Evolutionary conservation across 202 grass and related monocot genomes (phyloP).

Genomic region (Elaeis oleifera): DNA sequence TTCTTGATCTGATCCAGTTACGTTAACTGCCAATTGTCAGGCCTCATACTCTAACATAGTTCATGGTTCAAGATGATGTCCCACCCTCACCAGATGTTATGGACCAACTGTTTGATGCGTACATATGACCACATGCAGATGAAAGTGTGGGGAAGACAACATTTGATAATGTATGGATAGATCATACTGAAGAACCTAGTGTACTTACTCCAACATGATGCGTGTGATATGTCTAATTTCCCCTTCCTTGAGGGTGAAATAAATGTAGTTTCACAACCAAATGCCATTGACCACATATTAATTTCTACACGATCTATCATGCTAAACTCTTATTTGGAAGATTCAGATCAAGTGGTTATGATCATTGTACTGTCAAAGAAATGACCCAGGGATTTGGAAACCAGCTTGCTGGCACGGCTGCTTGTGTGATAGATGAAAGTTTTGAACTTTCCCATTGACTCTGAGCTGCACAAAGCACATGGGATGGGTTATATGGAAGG

Average conservation of each 20-base stretch:
- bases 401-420: slow-evolving; percentile 1
- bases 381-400: slow-evolving; percentile 23
- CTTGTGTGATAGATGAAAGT: slow-evolving; percentile 18
- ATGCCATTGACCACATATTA: not conserved
- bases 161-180: slow-evolving; percentile 10
- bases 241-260: slow-evolving; percentile 9
- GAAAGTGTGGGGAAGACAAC: slow-evolving; percentile 8
- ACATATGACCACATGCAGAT: slow-evolving; percentile 9
- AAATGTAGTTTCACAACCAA: slow-evolving; percentile 8
- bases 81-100: slow-evolving; percentile 28
- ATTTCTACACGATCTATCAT: not conserved
- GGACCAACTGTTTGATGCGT: slow-evolving; percentile 12
- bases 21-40: slow-evolving; percentile 28
- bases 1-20: slow-evolving; percentile 31
- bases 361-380: slow-evolving; percentile 25
- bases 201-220: slow-evolving; percentile 16
- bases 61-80: slow-evolving; percentile 26
- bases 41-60: slow-evolving; percentile 20
- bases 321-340: slow-evolving; percentile 1
- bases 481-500: too few relatives aligned
- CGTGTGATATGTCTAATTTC: slow-evolving; percentile 6
- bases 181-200: slow-evolving; percentile 16
- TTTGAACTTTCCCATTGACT: slow-evolving; percentile 7
- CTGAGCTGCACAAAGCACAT: too few relatives aligned
- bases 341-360: slow-evolving; percentile 9